Evolutionary conservation across 768 basidiomycete genomes (phyloP), one percentile per base, ranked within the genome.

Genomic region (Suillus cothurnatus): DNA sequence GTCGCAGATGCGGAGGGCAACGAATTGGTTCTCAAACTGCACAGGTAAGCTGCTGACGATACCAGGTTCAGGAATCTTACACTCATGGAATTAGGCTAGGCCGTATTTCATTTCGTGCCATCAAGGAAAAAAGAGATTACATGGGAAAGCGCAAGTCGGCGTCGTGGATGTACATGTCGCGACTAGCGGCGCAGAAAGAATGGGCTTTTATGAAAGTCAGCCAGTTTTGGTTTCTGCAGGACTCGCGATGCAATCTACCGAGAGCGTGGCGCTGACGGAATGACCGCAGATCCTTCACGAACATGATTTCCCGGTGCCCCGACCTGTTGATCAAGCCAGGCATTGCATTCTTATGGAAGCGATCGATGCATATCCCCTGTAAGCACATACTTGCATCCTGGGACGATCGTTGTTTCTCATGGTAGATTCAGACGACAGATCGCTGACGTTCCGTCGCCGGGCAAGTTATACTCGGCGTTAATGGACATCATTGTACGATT

Each of bases 111-210:
- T 99, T 99, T 80, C 90, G 97, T 49, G 89, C 94, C 0, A 95
- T 99, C 80, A 99, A 99, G 79, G 85, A 90, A 71, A 99, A 99
- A 74, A 84, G 97, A 66, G 97, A 99, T 73, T 99, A 99, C 74
- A 81, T 99, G 63, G 94, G 96, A 28, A 97, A 95, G 77, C 86
- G 97, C 49, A 95, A 95, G 77, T 93, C 91, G 21, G 97, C 97
- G 1, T 94, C 94, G 21, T 99, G 97, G 97, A 97, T 99, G 95
- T 99, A 98, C 79, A 94, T 99, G 93, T 96, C 94, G 26, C 86
- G 97, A 26, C 79, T 99, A 55, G 91, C 96, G 21, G 97, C 97
- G 11, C 91, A 97, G 80, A 99, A 98, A 74, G 97, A 99, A 75
- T 99, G 90, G 86, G 94, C 94, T 1, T 99, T 99, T 77, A 97